Conservation (phyloP, 2,329 filamentous ascomycete species). For the Ophiostoma novo-ulmi region DNA sequence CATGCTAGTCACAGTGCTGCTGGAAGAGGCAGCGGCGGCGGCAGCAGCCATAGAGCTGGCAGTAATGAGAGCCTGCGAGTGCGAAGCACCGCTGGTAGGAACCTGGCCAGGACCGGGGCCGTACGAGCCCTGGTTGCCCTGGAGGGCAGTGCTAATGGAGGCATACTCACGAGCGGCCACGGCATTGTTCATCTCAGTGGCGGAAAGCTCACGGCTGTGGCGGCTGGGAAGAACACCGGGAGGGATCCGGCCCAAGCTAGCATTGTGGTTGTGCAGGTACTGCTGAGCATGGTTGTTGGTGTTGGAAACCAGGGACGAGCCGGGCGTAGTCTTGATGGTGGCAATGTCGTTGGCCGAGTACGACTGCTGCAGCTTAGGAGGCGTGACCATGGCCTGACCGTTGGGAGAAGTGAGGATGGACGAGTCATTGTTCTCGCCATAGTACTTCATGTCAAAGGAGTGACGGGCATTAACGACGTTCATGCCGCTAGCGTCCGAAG, state of each 20-base stretch:
- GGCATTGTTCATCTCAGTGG: slow-evolving; percentile 38
- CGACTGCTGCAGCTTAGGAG: slow-evolving; percentile 75
- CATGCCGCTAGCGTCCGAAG: slow-evolving; percentile 44
- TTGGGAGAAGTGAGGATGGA: slow-evolving; percentile 44
- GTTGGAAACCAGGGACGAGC: slow-evolving; percentile 39
- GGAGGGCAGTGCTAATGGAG: slow-evolving; percentile 66
- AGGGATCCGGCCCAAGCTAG: slow-evolving; percentile 74
- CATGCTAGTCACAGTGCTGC: slow-evolving; percentile 22
- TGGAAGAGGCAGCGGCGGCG: slow-evolving; percentile 30
- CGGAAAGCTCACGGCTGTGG: slow-evolving; percentile 67
- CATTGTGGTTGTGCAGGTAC: slow-evolving; percentile 71
- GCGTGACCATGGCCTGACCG: slow-evolving; percentile 53
- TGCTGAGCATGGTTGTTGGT: slow-evolving; percentile 58
- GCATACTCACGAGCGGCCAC: slow-evolving; percentile 47
- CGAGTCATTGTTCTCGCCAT: slow-evolving; percentile 43
- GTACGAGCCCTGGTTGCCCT: slow-evolving; percentile 75
- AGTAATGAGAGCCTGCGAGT: slow-evolving; percentile 28
- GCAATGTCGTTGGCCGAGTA: slow-evolving; percentile 88
- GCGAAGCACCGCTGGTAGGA: slow-evolving; percentile 31
- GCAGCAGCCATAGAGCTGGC: slow-evolving; percentile 29
- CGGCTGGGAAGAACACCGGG: slow-evolving; percentile 59
- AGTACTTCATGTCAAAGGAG: slow-evolving; percentile 54
- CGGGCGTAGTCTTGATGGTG: slow-evolving; percentile 67
- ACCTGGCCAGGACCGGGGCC: slow-evolving; percentile 52
- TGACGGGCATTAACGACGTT: slow-evolving; percentile 50